Base-by-base conservation (phyloP, 805 yeast genomes). In the Barnettozyma californica region DNA sequence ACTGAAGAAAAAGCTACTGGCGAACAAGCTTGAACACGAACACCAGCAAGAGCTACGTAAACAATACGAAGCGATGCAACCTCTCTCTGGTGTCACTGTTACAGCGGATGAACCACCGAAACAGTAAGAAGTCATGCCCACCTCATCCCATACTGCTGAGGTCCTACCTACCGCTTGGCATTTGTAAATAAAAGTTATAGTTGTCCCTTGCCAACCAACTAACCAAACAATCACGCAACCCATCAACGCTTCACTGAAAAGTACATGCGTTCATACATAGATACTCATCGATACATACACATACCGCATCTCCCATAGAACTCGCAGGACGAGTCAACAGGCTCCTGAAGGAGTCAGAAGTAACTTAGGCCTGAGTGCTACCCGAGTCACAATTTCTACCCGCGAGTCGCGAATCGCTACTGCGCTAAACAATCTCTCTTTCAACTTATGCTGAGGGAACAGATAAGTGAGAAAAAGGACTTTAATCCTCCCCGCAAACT, bases 1-100 rank as follows among this genome's bases (percentile, higher is more conserved):
- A 55, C 65, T 42, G 50, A 59, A 54, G 50, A 62, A 54, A 53
- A 58, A 48, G 53, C 64, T 56, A 50, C 56, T 49, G 10, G 56
- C 76, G 38, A 87, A 87, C 63, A 73, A 80, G 49, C 65, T 71
- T 41, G 95, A 87, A 53, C 89, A 85, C 60, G 77, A 75, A 50
- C 73, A 76, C 44, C 94, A 87, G 60, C 75, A 75, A 56, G 75
- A 75, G 52, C 72, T 87, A 57, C 71, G 76, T 54, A 75, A 78
- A 51, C 71, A 82, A 55, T 78, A 76, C 51, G 83, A 77, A 54
- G 63, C 72, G 37, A 53, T 76, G 9, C 95, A 87, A 63, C 91
- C 91, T 6, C 69, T 87, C 35, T 68, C 76, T 7, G 84, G 84
- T 16, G 71, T 76, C 29, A 64, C 77, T 7, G 60, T 69, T 4